Evolutionary conservation across 352 stramenopile species (phyloP), one percentile per base, ranked within the genome.

Genomic region (Phytophthora quininea): DNA sequence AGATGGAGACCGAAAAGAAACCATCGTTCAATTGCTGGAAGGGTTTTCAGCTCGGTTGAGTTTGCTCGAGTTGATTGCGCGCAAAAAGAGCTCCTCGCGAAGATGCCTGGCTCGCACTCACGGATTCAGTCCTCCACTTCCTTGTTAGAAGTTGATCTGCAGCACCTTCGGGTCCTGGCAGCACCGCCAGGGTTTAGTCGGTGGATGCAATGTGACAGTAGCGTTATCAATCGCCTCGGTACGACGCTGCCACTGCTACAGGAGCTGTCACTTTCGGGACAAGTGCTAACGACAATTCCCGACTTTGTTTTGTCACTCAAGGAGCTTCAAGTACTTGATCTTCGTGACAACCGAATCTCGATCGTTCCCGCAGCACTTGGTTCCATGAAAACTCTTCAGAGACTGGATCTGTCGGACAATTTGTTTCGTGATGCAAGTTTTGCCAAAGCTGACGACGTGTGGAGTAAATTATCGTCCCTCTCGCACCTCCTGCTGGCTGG

Each of bases 381-480:
- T 9, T 33, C 33, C 0, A 53, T 84, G 27, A 65, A 65, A 33
- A 43, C 43, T 7, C 62, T 88, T 1, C 57, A 62, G 30, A 56
- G 15, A 0, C 47, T 91, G 9, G 33, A 81, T 61, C 51, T 91
- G 30, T 73, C 76, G 0, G 57, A 73, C 12, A 89, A 89, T 60
- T 50, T 64, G 24, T 54, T 87, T 24, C 58, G 70, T 10, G 71
- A 79, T 51, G 40, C 55, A 11, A 76, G 68, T 68, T 79, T 79
- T 35, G 29, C 45, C 4, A 35, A 69, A 33, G 40, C 59, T 19
- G 58, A 70, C 10, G 48, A 58, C 4, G 6, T 61, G 37, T 79
- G 71, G 71, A 35, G 33, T n/a, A 30, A 54, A 35, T 35, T 79
- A 32, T 63, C 45, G 32, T 24, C 38, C 3, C 53, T 72, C 1